Evolutionary conservation across 2,329 filamentous ascomycete genomes (phyloP).

Genomic region (Aspergillus transmontanensis): DNA sequence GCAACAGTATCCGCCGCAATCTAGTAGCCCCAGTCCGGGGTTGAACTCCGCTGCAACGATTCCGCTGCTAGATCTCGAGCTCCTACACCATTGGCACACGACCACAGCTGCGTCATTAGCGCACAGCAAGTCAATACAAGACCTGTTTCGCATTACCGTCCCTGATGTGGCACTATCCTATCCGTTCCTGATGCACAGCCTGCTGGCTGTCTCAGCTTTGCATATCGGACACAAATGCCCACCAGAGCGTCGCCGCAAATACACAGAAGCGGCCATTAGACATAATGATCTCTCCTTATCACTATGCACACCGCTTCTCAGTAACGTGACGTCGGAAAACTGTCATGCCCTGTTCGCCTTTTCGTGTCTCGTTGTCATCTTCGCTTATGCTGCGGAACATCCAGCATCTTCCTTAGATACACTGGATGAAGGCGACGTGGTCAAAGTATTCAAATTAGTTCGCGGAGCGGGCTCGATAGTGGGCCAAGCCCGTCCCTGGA

Average conservation of each 20-base stretch:
- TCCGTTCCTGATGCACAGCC: conserved; percentile 18
- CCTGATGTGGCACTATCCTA: conserved; percentile 9
- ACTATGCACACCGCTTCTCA: conserved; percentile 12
- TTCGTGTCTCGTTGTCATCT: conserved; percentile 13
- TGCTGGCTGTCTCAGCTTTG: conserved; percentile 15
- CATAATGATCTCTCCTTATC: conserved; percentile 14
- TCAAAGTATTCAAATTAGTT: conserved; percentile 14
- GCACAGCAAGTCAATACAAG: neutral
- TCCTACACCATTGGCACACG: conserved; percentile 19
- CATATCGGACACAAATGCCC: conserved; percentile 7
- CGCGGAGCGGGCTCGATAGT: conserved; percentile 14
- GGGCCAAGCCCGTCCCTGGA: conserved; percentile 12
- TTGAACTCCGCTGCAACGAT: neutral
- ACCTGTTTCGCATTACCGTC: conserved; percentile 10
- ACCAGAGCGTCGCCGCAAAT: neutral
- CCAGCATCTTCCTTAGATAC: neutral
- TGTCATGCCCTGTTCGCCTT: conserved; percentile 18
- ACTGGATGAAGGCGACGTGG: conserved; percentile 6
- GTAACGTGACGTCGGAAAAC: conserved; percentile 11
- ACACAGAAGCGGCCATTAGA: conserved; percentile 11
- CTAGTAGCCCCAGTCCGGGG: neutral
- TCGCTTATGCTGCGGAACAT: conserved; percentile 9
- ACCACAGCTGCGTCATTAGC: conserved; percentile 6
- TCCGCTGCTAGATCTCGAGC: conserved; percentile 15
- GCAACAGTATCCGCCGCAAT: too few relatives aligned